These are phyloP conservation scores for Amanita muscaria DNA, from an alignment of 768 basidiomycete genomes.

Conservation along the genomic window DNA sequence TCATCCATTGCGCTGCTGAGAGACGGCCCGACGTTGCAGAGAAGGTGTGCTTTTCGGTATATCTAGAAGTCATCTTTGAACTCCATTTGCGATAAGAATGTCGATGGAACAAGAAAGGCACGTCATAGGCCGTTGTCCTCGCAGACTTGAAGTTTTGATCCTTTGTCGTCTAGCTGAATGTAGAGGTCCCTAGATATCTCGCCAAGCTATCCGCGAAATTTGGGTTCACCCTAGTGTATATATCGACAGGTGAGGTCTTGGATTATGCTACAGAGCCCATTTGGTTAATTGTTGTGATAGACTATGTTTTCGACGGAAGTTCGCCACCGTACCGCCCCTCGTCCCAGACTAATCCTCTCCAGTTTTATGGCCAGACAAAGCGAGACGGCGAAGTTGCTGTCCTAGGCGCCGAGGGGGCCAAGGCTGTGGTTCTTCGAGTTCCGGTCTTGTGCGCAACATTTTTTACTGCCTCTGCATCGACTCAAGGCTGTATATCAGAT, in stretches of 20 bases:
- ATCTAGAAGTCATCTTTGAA: background rate
- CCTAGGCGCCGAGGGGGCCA: conserved; percentile 47
- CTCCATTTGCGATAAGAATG: conserved; percentile 1
- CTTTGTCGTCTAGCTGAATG: conserved; percentile 56
- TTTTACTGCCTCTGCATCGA: background rate
- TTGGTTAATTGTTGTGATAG: conserved; percentile 26
- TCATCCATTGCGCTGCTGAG: conserved; percentile 95
- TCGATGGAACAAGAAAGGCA: conserved; percentile 6
- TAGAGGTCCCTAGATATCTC: conserved; percentile 62
- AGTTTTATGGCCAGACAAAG: conserved; percentile 85
- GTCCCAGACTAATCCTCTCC: conserved; percentile 71
- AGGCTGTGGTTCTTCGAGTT: conserved; percentile 69
- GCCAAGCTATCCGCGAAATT: conserved; percentile 55
- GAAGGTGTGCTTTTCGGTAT: conserved; percentile 40
- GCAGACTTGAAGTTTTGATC: background rate
- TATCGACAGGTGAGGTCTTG: conserved; percentile 65
- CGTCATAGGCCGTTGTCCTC: background rate
- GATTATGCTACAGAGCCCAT: background rate
- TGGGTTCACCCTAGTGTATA: conserved; percentile 73
- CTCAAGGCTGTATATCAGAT: conserved; percentile 37
- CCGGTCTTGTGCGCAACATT: conserved; percentile 65
- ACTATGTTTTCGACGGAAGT: conserved; percentile 96
- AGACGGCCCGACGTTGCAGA: conserved; percentile 89
- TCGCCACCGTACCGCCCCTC: conserved; percentile 80
- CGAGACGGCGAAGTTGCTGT: conserved; percentile 80